phyloP scores from a whole-genome alignment of 106 monocot species.

The Ottelia alismoides region DNA sequence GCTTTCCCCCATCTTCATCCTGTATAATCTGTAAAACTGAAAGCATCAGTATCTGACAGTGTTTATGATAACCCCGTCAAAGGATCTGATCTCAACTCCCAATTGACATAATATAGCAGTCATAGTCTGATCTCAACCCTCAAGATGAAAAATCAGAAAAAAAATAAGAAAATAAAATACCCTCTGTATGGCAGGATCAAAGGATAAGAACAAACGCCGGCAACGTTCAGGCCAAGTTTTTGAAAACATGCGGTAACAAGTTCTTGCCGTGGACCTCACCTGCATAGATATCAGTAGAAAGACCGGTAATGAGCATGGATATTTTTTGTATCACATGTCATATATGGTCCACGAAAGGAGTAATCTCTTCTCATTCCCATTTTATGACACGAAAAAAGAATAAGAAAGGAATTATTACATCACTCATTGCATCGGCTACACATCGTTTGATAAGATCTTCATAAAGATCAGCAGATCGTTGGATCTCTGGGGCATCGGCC shows the following conservation, averaged over 20 bases:
- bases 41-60: too few relatives aligned
- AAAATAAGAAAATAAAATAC: constrained; percentile 20
- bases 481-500: constrained; percentile 99
- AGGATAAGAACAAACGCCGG: constrained; percentile 65
- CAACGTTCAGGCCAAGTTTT: constrained; percentile 99
- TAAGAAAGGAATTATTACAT: too few relatives aligned
- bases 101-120: too few relatives aligned
- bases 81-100: too few relatives aligned
- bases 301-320: background rate
- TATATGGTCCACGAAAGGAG: too few relatives aligned
- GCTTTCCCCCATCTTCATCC: constrained; percentile 96
- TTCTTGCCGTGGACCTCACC: constrained; percentile 87
- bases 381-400: too few relatives aligned
- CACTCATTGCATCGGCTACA: constrained; percentile 99
- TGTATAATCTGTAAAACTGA: constrained; percentile 65
- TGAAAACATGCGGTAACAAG: constrained; percentile 87
- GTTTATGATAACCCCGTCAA: too few relatives aligned
- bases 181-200: constrained; percentile 96
- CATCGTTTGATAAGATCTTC: constrained; percentile 97
- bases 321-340: too few relatives aligned
- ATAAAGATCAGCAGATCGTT: constrained; percentile 85
- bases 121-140: too few relatives aligned
- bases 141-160: background rate
- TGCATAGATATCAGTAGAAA: constrained; percentile 6
- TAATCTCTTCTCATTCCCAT: too few relatives aligned